These are phyloP conservation scores for Vicia villosa DNA, from an alignment of 306 rosid genomes.

Conservation along the genomic window DNA sequence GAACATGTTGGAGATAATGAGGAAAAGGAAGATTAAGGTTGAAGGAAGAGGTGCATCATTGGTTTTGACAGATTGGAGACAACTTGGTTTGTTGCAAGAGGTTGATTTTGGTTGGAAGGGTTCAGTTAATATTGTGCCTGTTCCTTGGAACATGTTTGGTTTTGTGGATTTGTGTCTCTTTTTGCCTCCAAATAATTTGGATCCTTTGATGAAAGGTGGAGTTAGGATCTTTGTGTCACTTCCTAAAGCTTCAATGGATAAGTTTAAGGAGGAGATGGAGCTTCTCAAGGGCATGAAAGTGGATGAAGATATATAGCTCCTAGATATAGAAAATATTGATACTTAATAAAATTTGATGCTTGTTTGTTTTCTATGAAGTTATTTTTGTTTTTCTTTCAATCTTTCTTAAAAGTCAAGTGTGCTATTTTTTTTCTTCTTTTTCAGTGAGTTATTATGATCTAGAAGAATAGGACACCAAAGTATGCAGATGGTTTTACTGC, in stretches of 20 bases:
- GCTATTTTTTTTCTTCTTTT: too few relatives aligned
- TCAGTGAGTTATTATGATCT: not conserved
- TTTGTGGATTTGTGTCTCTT: conserved; percentile 51
- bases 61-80: conserved; percentile 62
- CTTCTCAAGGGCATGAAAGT: conserved; percentile 33
- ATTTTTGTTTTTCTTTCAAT: not conserved
- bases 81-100: conserved; percentile 52
- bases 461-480: too few relatives aligned
- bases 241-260: conserved; percentile 48
- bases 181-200: conserved; percentile 54
- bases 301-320: conserved; percentile 14
- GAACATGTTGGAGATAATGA: conserved; percentile 38
- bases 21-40: conserved; percentile 15
- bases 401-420: not conserved
- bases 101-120: conserved; percentile 55
- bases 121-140: conserved; percentile 45
- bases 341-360: not conserved
- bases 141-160: conserved; percentile 53
- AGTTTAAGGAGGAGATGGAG: conserved; percentile 56
- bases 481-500: too few relatives aligned
- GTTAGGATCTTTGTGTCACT: conserved; percentile 52
- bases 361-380: not conserved
- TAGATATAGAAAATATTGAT: not conserved
- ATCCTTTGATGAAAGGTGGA: conserved; percentile 56
- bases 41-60: conserved; percentile 44